These are phyloP conservation scores for Termitomyces sp. DNA, from an alignment of 768 basidiomycete genomes.

Conservation along the genomic window DNA sequence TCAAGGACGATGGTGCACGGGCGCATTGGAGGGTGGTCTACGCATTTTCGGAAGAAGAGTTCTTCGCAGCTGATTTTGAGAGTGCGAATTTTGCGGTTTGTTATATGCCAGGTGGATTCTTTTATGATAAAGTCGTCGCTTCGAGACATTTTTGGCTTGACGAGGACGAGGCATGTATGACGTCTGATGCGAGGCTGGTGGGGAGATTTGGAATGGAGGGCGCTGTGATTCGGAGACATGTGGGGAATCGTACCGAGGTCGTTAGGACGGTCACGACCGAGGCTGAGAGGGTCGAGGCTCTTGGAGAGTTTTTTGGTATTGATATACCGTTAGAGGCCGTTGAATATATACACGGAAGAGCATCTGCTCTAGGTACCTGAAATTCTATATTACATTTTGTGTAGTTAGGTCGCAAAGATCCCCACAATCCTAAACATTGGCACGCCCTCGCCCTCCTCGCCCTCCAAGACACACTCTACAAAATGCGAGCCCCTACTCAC, in stretches of 20 bases:
- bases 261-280: conserved; percentile 7
- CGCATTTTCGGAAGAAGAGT: conserved; percentile 11
- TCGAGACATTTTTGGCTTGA: conserved; percentile 14
- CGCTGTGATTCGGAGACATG: conserved; percentile 8
- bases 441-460: conserved; percentile 81
- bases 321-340: conserved; percentile 3
- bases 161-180: neutral
- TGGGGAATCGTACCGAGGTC: conserved; percentile 6
- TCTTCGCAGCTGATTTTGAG: conserved; percentile 10
- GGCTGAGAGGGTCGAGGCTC: conserved; percentile 7
- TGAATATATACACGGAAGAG: conserved; percentile 9
- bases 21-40: conserved; percentile 11
- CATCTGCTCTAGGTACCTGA: conserved; percentile 37
- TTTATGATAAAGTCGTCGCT: conserved; percentile 11
- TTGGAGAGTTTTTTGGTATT: conserved; percentile 13
- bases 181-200: neutral
- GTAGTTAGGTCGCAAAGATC: conserved; percentile 67
- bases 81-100: conserved; percentile 10
- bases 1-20: conserved; percentile 1
- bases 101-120: conserved; percentile 2
- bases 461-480: conserved; percentile 85
- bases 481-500: conserved; percentile 90
- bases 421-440: conserved; percentile 90
- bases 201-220: conserved; percentile 11
- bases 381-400: too few species aligned